Percentiles rank a stretch among this genome's conserved stretches.
phyloP scores from a whole-genome alignment of 345 rosid species.

The Dipteronia sinensis region DNA sequence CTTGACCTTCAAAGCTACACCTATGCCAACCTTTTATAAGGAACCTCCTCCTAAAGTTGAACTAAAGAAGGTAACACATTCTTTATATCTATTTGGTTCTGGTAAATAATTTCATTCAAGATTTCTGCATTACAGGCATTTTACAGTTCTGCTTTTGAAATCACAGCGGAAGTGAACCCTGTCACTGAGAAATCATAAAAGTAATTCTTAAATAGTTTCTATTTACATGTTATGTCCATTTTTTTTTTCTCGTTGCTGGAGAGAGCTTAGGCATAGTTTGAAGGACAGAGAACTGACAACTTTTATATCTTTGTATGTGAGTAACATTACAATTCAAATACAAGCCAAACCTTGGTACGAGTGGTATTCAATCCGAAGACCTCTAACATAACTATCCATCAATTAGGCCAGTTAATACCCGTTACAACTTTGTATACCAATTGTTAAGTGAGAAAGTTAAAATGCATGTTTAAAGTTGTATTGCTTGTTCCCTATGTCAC shows the following conservation, averaged over 20 bases:
- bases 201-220: not conserved
- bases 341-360: not conserved
- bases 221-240: not conserved
- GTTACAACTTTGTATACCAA: not conserved
- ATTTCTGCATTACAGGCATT: not conserved
- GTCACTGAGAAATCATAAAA: not conserved
- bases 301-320: not conserved
- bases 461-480: not conserved
- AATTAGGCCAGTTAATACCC: not conserved
- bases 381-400: not conserved
- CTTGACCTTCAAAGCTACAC: conserved; percentile 90
- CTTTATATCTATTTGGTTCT: conserved; percentile 3
- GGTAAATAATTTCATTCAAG: conserved; percentile 2
- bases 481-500: not conserved
- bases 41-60: conserved; percentile 94
- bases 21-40: conserved; percentile 95
- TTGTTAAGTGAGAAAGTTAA: not conserved
- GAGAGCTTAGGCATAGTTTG: not conserved
- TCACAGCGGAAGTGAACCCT: not conserved
- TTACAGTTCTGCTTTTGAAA: conserved; percentile 9
- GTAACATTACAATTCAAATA: not conserved
- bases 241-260: not conserved
- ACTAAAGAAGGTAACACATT: conserved; percentile 75
- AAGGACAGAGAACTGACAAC: not conserved
- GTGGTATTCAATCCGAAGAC: not conserved